Base-by-base conservation (phyloP, 106 monocot genomes). In the Apostasia shenzhenica region DNA sequence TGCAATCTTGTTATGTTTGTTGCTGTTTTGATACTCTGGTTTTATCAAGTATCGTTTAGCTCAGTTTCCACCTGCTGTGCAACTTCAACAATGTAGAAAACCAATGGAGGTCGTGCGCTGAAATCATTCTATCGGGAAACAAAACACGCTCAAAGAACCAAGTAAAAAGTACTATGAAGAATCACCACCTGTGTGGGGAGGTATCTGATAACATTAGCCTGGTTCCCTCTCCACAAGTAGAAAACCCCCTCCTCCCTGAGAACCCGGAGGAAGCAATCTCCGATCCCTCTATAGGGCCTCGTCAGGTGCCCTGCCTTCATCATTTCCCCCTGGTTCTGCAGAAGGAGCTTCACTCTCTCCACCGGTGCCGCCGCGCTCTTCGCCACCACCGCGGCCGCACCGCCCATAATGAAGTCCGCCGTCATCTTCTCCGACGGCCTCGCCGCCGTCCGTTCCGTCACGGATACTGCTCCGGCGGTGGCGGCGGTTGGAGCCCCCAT, bases 281-380 rank as follows among this genome's bases (percentile, higher is more conserved):
- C 57, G 53, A 97, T 89, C 41, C 91, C 95, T 12, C 8, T 61
- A 68, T 97, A 97, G 26, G 92, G 89, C 39, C 67, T 76, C 14
- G 12, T 71, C 8, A 89, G 72, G 14, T 70, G 10, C n/a, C 89
- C 86, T 47, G 84, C 55, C 68, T 76, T 92, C 58, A 92, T 43
- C 89, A 97, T 80, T 77, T 97, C 95, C 57, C 76, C 80, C 67
- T 97, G 95, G 79, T 89, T 97, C 81, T 97, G 92, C 13, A 97
- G 77, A 72, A 97, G 72, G 14, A 97, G 84, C 77, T 97, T 97
- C 64, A 97, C 89, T 65, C 95, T 72, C 75, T 97, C 95, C 76
- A 97, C 72, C 61, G 95, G 95, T 67, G 95, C 95, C 14, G 95
- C 95, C 62, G 57, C 84, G 67, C 71, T 89, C 83, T 97, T 97